A percentile compares a stretch with the other conserved stretches of the same genome.
Evolutionary conservation across 2,329 filamentous ascomycete genomes (phyloP).

Genomic region (Calonectria pseudoreteaudii): DNA sequence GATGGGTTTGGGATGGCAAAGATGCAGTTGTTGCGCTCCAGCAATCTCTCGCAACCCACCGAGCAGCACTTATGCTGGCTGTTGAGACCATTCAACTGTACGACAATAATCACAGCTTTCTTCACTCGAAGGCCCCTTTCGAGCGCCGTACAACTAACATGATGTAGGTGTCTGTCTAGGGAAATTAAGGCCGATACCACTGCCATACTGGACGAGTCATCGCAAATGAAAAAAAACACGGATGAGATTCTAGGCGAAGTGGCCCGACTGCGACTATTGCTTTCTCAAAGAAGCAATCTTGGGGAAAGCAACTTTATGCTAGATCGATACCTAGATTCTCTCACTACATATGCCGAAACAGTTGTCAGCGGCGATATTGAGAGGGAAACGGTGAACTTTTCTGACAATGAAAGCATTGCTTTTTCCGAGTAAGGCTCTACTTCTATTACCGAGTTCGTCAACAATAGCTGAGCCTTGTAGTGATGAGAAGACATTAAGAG

Average conservation of each 20-base stretch:
- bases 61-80: not conserved
- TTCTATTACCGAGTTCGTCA: not conserved
- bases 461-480: not conserved
- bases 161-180: not conserved
- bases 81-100: constrained; percentile 1
- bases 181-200: not conserved
- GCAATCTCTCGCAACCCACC: not conserved
- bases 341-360: constrained; percentile 2
- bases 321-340: not conserved
- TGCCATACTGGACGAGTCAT: not conserved
- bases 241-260: not conserved
- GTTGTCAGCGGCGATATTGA: not conserved
- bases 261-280: not conserved
- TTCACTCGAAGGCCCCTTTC: not conserved
- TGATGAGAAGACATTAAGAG: not conserved
- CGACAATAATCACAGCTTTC: not conserved
- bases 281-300: not conserved
- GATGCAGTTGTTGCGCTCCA: not conserved
- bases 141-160: not conserved
- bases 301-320: not conserved
- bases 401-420: not conserved
- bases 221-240: not conserved
- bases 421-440: not conserved
- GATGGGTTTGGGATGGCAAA: constrained; percentile 9
- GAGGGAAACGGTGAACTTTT: not conserved